Evolutionary conservation across 768 basidiomycete species (phyloP).

Genomic region (Termitomyces sp.): DNA sequence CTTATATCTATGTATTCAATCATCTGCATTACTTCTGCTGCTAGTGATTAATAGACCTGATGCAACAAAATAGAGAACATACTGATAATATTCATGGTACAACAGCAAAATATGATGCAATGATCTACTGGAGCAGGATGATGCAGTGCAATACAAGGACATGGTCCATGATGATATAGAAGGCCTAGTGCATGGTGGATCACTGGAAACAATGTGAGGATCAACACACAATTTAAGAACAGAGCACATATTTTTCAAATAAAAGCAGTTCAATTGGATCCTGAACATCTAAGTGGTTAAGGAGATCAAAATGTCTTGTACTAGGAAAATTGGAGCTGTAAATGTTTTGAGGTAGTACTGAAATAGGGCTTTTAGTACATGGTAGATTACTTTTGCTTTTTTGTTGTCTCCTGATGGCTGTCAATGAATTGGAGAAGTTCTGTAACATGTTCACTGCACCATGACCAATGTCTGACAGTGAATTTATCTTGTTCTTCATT

Average conservation of each 20-base stretch:
- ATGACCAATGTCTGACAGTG: background rate
- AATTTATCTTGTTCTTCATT: background rate
- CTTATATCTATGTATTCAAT: background rate
- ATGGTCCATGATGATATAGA: background rate
- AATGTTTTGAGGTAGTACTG: background rate
- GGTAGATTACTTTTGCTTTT: too few species aligned
- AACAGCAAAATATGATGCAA: background rate
- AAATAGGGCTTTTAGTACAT: background rate
- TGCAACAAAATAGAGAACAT: background rate
- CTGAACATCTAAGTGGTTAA: background rate
- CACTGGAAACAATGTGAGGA: background rate
- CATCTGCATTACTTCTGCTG: background rate
- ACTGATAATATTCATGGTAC: background rate
- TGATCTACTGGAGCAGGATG: background rate
- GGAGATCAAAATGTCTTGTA: background rate
- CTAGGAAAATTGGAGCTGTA: background rate
- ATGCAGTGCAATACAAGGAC: background rate
- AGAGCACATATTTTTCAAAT: background rate
- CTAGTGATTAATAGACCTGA: background rate
- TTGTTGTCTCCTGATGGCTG: background rate
- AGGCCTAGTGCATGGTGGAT: background rate
- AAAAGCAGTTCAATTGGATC: background rate
- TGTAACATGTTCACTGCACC: background rate
- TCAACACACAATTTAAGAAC: background rate
- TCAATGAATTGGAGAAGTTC: background rate